Base-by-base conservation (phyloP, 441 rosid genomes). In the Cnidoscolus chayamansa region DNA sequence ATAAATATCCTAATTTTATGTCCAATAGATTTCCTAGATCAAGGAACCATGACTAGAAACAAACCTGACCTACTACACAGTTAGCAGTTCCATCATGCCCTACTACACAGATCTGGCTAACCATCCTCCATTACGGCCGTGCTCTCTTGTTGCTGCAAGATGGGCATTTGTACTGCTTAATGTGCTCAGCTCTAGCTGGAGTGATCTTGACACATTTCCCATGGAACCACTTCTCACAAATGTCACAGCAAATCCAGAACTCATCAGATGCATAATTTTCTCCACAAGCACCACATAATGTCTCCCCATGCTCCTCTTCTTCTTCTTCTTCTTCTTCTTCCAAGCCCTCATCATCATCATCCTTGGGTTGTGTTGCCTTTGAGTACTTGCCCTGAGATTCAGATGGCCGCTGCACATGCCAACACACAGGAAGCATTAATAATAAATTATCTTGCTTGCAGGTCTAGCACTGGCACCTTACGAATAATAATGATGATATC, bases 141-240 rank as follows among this genome's bases (percentile, higher is more conserved):
- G 84, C 88, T 82, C 97, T 86, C 82, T 90, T 92, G 86, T 85
- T 87, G 86, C 88, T 90, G 90, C 97, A 92, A 16, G 89, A 78
- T 31, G 97, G 97, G 76, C 97, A 92, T 63, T 90, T 92, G 86
- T 92, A 92, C 68, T 90, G 96, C 85, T 90, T 92, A 70, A 92
- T 88, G 75, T 89, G 93, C 85, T 90, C 96, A 1, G 97, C 97
- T 80, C 89, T 87, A 20, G 97, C 96, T 9, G 97, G 97, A 6
- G 97, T 92, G 72, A 92, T 88, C 88, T 87, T 90, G 61, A 92
- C 97, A 69, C 97, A 90, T 77, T 89, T 86, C 12, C 97, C 94
- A 60, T 87, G 94, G 84, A 89, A 90, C 95, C 95, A 90, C 73
- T 79, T 86, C 76, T 90, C 93, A 7, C 95, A 88, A 8, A 85